Evolutionary conservation across 768 basidiomycete genomes (phyloP).

Genomic region (Amanita muscaria): DNA sequence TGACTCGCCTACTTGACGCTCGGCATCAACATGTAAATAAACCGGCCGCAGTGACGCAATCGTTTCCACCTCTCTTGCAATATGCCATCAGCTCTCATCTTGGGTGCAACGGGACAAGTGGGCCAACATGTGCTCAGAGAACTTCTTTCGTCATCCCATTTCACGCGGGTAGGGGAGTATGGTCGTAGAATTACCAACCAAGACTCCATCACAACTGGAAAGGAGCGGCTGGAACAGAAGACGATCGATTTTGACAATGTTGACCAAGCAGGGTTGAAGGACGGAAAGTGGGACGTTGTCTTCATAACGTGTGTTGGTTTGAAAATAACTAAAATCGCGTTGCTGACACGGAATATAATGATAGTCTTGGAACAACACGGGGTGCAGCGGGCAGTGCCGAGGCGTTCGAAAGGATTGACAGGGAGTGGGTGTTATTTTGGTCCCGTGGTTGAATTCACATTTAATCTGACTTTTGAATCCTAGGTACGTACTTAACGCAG

Average conservation of each 20-base stretch:
- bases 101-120: constrained; percentile 68
- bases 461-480: too few species aligned
- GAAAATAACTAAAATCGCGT: neutral
- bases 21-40: too few species aligned
- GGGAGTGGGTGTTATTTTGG: constrained; percentile 43
- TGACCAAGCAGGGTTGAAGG: constrained; percentile 28
- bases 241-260: constrained; percentile 62
- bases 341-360: neutral
- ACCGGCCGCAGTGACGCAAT: too few species aligned
- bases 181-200: constrained; percentile 52
- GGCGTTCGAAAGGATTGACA: constrained; percentile 69
- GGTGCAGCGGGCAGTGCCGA: constrained; percentile 52
- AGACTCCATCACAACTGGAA: constrained; percentile 29
- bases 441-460: neutral
- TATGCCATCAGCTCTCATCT: constrained; percentile 41
- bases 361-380: constrained; percentile 57
- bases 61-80: neutral
- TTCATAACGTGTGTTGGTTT: constrained; percentile 48
- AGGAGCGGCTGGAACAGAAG: constrained; percentile 61
- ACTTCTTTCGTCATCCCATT: constrained; percentile 48
- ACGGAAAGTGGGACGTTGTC: constrained; percentile 65
- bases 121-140: constrained; percentile 55
- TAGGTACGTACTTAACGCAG: constrained; percentile 67
- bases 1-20: too few species aligned
- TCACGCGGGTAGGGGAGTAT: constrained; percentile 56